Evolutionary conservation across 2,329 filamentous ascomycete genomes (phyloP), one percentile per base, ranked within the genome.

Genomic region (Alternaria sp.): DNA sequence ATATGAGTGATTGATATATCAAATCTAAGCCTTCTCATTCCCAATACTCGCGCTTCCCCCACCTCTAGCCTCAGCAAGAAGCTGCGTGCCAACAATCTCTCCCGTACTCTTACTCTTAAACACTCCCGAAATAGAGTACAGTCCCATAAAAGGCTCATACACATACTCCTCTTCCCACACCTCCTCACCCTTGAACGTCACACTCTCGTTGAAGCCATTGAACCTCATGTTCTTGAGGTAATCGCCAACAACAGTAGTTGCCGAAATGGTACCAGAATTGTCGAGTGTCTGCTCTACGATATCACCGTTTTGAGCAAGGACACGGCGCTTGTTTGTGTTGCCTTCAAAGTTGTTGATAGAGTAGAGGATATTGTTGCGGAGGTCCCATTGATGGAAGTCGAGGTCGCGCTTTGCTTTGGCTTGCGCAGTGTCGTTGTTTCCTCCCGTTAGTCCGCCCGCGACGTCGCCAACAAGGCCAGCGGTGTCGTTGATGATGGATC

Each of bases 271-370:
- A 1, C 85, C 85, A 60, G 81, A 72, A 65, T 87, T 86, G 70
- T 86, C 80, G 4, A 87, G 78, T 40, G 71, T 81, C 61, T 84
- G 78, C 63, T 87, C 84, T 54, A 84, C 78, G 48, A 87, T 81
- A 56, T 78, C 80, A 39, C 85, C 85, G 62, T 84, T 82, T 72
- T 86, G 85, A 4, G 79, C 81, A 6, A 87, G 76, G 6, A 86
- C 74, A 39, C 84, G 82, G 71, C 88, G 87, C 34, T 83, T 86
- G 73, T 79, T 71, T 41, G 75, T 74, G 58, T 83, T 80, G 17
- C 85, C 84, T 13, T 78, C 78, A 71, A 86, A 88, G 77, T 88
- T 82, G 75, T 87, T 87, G 71, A 86, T 73, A 28, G 83, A 85
- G 75, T 85, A 88, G 33, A 88, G 81, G 59, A 88, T 84, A 69